Evolutionary conservation across 2,329 filamentous ascomycete genomes (phyloP), one percentile per base, ranked within the genome.

Genomic region (Nemania diffusa): DNA sequence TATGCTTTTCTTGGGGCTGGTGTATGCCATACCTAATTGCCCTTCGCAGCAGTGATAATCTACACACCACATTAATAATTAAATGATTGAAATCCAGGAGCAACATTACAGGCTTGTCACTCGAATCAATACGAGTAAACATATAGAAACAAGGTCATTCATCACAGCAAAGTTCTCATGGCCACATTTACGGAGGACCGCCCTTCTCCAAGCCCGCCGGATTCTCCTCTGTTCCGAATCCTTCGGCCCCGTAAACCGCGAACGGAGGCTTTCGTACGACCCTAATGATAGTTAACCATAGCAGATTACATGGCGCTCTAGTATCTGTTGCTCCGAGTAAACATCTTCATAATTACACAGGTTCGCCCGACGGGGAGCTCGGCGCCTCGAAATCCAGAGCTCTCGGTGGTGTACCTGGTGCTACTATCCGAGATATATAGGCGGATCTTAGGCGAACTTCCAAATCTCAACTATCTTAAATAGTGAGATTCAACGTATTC

Each of bases 211-310:
- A 42, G 88, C 87, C 9, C 90, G 88, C 77, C 85, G 85, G 69
- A 84, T 92, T 68, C 79, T 92, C 7, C 84, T 92, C 7, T 90
- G 89, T 68, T 92, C 90, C 15, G 90, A 92, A 75, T 92, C 89
- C 0, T 90, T 91, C 65, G 90, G 90, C 2, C 90, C 90, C 0
- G 88, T 92, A 75, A n/a, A n/a, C n/a, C n/a, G n/a, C n/a, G n/a
- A 92, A 92, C 74, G 90, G 90, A n/a, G 90, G 92, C 52, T 91
- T 88, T 73, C 84, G 89, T 68, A 92, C 90, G 4, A 92, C 90
- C 0, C 81, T 89, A 72, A 91, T 89, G 82, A 84, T 92, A 58
- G 87, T 92, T 61, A 87, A 88, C 75, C 90, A 92, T 71, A 81
- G 92, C 22, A 85, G 88, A 63, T 80, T 80, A n/a, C 81, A 92